Evolutionary conservation across 768 basidiomycete genomes (phyloP), one percentile per base, ranked within the genome.

Genomic region (Lentinus brumalis): DNA sequence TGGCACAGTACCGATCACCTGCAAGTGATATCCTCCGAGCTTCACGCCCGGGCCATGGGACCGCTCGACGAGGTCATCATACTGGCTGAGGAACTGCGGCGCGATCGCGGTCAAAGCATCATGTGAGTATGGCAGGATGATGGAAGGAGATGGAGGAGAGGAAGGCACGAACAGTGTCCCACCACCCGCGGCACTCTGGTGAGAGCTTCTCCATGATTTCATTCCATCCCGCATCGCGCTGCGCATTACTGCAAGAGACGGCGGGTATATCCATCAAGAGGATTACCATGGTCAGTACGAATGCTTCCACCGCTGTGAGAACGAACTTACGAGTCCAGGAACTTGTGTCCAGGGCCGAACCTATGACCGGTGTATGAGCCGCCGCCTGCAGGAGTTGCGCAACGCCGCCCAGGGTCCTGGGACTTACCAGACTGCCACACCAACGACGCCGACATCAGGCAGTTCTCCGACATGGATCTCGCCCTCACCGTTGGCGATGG

Each of bases 271-370:
- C 42, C 42, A 45, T 26, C 21, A 16, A 21, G 15, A 14, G 15
- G 15, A 45, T 16, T 45, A 14, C 2, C 11, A 29, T n/a, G n/a
- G 5, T 49, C 47, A 49, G 11, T 49, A 14, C 35, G 35, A 7
- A 8, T 49, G 11, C 7, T 29, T 4, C n/a, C 12, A 2, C 26
- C n/a, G 11, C 4, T 26, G 26, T 29, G 18, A 2, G 18, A 49
- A 21, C 47, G 47, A 26, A 41, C 52, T 39, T 26, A 41, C 52
- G 38, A 40, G 39, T 15, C 31, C 10, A 53, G 52, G 52, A 53
- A 53, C 21, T 40, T 41, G 18, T 40, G 21, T 26, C 52, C 52
- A 32, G 52, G 52, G 14, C 52, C 52, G 15, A 53, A 53, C 52
- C 52, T 53, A 38, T 5, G 8, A 32, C 26, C 16, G 14, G 38